Conservation (phyloP, 208 protist species). For the Wallacemonas sp. region DNA sequence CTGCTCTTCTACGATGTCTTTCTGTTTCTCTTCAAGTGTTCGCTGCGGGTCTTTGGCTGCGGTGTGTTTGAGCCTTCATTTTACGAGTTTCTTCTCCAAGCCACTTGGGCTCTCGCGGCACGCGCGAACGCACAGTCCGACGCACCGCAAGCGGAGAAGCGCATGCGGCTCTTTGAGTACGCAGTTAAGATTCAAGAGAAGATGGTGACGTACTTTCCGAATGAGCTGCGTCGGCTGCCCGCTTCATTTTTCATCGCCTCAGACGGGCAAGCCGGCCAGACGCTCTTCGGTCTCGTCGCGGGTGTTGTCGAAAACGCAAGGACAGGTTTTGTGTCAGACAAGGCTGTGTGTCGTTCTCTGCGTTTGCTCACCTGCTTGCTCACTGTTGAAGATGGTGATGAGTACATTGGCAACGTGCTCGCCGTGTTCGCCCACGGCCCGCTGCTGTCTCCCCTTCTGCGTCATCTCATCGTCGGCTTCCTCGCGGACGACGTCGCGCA, state of each 20-base stretch:
- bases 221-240: slow-evolving; percentile 34
- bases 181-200: slow-evolving; percentile 61
- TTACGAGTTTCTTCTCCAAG: slow-evolving; percentile 45
- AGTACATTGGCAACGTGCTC: slow-evolving; percentile 32
- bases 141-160: slow-evolving; percentile 15
- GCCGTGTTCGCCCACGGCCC: slow-evolving; percentile 8
- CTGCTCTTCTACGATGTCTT: slow-evolving; percentile 38
- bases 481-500: slow-evolving; percentile 51
- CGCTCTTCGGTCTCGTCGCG: slow-evolving; percentile 25
- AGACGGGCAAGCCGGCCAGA: neutral
- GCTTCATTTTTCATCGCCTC: slow-evolving; percentile 40
- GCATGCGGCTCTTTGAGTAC: slow-evolving; percentile 65
- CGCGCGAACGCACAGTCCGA: slow-evolving; percentile 15
- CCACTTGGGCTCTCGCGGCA: slow-evolving; percentile 48
- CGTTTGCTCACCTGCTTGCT: slow-evolving; percentile 42
- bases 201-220: slow-evolving; percentile 48
- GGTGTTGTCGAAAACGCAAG: slow-evolving; percentile 28
- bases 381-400: slow-evolving; percentile 52
- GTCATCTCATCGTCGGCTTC: slow-evolving; percentile 38
- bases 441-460: slow-evolving; percentile 34
- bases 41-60: slow-evolving; percentile 65
- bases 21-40: slow-evolving; percentile 76
- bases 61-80: slow-evolving; percentile 69
- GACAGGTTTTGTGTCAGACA: slow-evolving; percentile 39
- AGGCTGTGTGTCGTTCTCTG: slow-evolving; percentile 63